These are phyloP conservation scores for Nigrospora osmanthi DNA, from an alignment of 2,329 filamentous ascomycete genomes.

Conservation along the genomic window DNA sequence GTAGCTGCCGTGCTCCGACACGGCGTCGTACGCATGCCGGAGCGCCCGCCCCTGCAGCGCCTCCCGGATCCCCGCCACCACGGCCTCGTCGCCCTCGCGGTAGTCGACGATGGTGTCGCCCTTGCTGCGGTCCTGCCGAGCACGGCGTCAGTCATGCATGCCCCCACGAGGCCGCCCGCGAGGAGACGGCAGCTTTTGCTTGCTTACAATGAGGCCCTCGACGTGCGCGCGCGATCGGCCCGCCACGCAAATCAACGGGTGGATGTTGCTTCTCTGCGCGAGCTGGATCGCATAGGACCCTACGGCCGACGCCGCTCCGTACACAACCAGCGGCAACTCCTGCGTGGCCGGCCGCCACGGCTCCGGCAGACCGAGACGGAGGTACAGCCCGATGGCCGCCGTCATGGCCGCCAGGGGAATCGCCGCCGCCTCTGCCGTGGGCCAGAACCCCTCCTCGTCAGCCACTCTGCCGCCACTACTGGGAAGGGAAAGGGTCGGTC, in stretches of 20 bases:
- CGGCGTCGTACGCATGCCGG: constrained; percentile 48
- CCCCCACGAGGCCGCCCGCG: too few species aligned
- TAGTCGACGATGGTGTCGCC: constrained; percentile 56
- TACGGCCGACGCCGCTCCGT: constrained; percentile 47
- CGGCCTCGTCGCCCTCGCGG: constrained; percentile 43
- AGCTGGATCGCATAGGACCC: constrained; percentile 52
- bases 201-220: constrained; percentile 31
- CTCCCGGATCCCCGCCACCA: constrained; percentile 35
- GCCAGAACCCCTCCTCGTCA: constrained; percentile 2
- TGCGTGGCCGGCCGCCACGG: constrained; percentile 34
- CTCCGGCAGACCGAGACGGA: constrained; percentile 34
- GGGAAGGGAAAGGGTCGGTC: not conserved
- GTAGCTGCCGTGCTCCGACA: constrained; percentile 42
- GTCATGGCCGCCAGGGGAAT: constrained; percentile 49
- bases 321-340: constrained; percentile 34
- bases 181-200: too few species aligned
- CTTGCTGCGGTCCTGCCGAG: constrained; percentile 29
- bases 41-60: constrained; percentile 31
- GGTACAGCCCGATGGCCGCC: constrained; percentile 41
- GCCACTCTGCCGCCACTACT: not conserved
- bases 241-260: constrained; percentile 54
- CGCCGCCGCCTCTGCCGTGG: constrained; percentile 38
- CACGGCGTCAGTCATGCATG: too few species aligned
- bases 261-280: constrained; percentile 44
- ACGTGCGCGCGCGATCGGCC: constrained; percentile 44